Evolutionary conservation across 805 yeast genomes (phyloP).

Genomic region (Peterozyma toletana): DNA sequence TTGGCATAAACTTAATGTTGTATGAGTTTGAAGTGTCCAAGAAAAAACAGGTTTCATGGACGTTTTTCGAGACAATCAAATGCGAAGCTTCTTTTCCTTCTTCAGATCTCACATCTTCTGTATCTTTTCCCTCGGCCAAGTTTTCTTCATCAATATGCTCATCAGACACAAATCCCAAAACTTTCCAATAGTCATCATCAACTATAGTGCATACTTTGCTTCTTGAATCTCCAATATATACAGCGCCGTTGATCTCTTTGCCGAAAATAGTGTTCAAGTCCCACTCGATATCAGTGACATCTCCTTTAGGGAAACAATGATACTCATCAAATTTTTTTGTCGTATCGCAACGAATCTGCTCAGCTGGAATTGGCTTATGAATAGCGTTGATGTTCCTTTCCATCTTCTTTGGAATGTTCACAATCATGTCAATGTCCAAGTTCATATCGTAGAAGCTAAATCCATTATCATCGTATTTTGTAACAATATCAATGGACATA

Average conservation of each 20-base stretch:
- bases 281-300: constrained; percentile 38
- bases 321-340: constrained; percentile 50
- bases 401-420: constrained; percentile 63
- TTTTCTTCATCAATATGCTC: neutral
- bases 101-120: neutral
- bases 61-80: neutral
- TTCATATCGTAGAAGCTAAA: constrained; percentile 35
- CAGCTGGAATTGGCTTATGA: constrained; percentile 73
- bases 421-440: constrained; percentile 64
- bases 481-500: constrained; percentile 76
- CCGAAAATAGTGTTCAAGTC: constrained; percentile 66
- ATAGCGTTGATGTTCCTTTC: constrained; percentile 60
- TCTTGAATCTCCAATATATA: constrained; percentile 41
- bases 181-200: constrained; percentile 39
- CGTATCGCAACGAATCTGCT: constrained; percentile 66
- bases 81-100: constrained; percentile 3
- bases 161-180: constrained; percentile 17
- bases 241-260: constrained; percentile 53
- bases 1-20: constrained; percentile 35
- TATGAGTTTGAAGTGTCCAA: constrained; percentile 16
- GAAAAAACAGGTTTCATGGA: constrained; percentile 14
- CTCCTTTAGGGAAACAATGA: constrained; percentile 75
- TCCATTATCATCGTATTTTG: constrained; percentile 35
- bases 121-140: constrained; percentile 1
- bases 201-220: constrained; percentile 38